Evolutionary conservation across 2,329 filamentous ascomycete species (phyloP).

Genomic region (Talaromyces sp.): DNA sequence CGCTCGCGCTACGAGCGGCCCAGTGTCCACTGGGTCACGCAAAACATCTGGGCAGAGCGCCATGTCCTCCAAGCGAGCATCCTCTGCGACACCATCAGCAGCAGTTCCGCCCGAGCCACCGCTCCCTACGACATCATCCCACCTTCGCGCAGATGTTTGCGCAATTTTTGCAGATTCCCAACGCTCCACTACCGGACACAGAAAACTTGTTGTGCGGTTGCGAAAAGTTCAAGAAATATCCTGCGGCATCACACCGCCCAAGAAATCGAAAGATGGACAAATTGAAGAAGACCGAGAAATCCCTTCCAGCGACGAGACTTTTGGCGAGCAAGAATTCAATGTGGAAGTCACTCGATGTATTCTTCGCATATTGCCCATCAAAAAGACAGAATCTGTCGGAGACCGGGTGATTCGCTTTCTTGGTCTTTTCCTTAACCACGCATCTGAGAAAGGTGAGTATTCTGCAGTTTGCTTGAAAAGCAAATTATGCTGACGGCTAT

Average conservation of each 20-base stretch:
- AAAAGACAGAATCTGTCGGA: slow-evolving; percentile 85
- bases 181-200: slow-evolving; percentile 80
- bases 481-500: slow-evolving; percentile 24
- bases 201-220: slow-evolving; percentile 81
- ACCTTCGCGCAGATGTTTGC: slow-evolving; percentile 70
- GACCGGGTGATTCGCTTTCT: slow-evolving; percentile 83
- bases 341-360: slow-evolving; percentile 79
- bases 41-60: slow-evolving; percentile 59
- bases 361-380: slow-evolving; percentile 75
- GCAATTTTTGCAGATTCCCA: slow-evolving; percentile 77
- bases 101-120: slow-evolving; percentile 62
- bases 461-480: not conserved
- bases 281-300: slow-evolving; percentile 49
- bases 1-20: slow-evolving; percentile 38
- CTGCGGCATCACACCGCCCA: slow-evolving; percentile 51
- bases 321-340: slow-evolving; percentile 84
- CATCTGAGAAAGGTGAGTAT: slow-evolving; percentile 54
- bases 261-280: slow-evolving; percentile 47
- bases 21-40: slow-evolving; percentile 35
- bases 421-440: slow-evolving; percentile 76
- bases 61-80: slow-evolving; percentile 84
- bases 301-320: slow-evolving; percentile 56
- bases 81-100: slow-evolving; percentile 36
- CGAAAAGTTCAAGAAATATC: slow-evolving; percentile 89
- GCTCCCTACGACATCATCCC: slow-evolving; percentile 41